Evolutionary conservation across 768 basidiomycete genomes (phyloP), one percentile per base, ranked within the genome.

Genomic region (Pulveroboletus sp.): DNA sequence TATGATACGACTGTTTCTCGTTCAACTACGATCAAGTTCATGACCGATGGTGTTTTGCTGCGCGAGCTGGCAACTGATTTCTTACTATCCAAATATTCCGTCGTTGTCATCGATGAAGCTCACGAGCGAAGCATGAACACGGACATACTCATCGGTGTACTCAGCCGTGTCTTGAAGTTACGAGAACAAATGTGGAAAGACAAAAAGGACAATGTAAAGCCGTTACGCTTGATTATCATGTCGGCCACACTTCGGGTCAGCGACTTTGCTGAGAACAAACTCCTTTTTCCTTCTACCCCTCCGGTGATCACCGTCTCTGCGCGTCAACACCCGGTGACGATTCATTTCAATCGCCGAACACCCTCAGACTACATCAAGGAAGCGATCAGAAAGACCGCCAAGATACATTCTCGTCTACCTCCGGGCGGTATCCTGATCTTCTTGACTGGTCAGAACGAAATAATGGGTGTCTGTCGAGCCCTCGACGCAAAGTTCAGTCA

Each of bases 71-170:
- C 92, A 0, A 81, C 81, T 12, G 94, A 99, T 63, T 96, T 99
- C 68, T 68, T 97, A n/a, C 75, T 99, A n/a, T 81, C 73, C 37
- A 90, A 86, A 67, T 99, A 99, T 65, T 93, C 90, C 6, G 86
- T 96, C 23, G 84, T 99, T 53, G 86, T 98, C 51, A 89, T 99
- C 49, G 96, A 99, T 55, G 96, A 99, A 67, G 96, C 96, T 0
- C 96, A 99, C 67, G 96, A 99, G 69, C 74, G 96, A 52, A 96
- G 93, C 61, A 90, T 98, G 76, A 98, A 98, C 62, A 98, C 96
- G 4, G 96, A 99, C 67, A 92, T 99, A 43, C 74, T 98, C 34
- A 92, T 99, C 50, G 96, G 96, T 36, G 92, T 97, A 7, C 73
- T 99, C n/a, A 95, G 93, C 62, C 82, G 96, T 31, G 90, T 99